Evolutionary conservation across 1,139 yeast genomes (phyloP).

Genomic region (Candida tunisiensis): DNA sequence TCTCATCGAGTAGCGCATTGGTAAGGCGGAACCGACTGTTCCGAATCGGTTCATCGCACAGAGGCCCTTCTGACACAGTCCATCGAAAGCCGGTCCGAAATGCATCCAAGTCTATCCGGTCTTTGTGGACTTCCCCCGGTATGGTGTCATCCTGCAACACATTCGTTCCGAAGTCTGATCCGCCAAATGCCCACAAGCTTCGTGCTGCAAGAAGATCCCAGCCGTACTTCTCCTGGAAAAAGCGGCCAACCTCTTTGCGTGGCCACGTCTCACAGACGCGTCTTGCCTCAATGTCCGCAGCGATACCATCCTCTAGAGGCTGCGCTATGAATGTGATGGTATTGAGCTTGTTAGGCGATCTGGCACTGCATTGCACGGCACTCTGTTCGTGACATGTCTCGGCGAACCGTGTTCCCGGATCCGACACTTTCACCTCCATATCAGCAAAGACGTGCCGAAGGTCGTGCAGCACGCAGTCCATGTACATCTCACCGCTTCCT

Average conservation of each 20-base stretch:
- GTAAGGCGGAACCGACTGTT: conserved; percentile 57
- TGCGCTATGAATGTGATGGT: conserved; percentile 62
- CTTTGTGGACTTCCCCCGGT: conserved; percentile 38
- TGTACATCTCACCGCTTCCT: conserved; percentile 77
- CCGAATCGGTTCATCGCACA: conserved; percentile 71
- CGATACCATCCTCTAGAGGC: conserved; percentile 43
- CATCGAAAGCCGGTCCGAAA: conserved; percentile 69
- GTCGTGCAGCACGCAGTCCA: conserved; percentile 76
- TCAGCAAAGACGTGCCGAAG: conserved; percentile 44
- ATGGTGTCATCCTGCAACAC: conserved; percentile 64
- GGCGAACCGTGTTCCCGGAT: conserved; percentile 63
- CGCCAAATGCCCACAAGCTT: conserved; percentile 71
- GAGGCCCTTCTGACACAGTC: conserved; percentile 77
- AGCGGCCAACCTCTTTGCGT: conserved; percentile 27
- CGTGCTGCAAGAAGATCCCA: conserved; percentile 83
- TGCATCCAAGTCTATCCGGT: conserved; percentile 36
- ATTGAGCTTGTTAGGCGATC: conserved; percentile 37
- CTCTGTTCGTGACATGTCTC: conserved; percentile 65
- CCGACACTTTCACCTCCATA: conserved; percentile 66
- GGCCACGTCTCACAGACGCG: conserved; percentile 19
- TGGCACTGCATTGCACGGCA: conserved; percentile 44
- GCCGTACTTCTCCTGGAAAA: conserved; percentile 37
- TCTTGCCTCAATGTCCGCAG: conserved; percentile 41
- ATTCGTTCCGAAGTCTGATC: conserved; percentile 38
- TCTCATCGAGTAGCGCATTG: conserved; percentile 37